Conservation (phyloP, 164 flowering plant species). For the Hamamelis virginiana region DNA sequence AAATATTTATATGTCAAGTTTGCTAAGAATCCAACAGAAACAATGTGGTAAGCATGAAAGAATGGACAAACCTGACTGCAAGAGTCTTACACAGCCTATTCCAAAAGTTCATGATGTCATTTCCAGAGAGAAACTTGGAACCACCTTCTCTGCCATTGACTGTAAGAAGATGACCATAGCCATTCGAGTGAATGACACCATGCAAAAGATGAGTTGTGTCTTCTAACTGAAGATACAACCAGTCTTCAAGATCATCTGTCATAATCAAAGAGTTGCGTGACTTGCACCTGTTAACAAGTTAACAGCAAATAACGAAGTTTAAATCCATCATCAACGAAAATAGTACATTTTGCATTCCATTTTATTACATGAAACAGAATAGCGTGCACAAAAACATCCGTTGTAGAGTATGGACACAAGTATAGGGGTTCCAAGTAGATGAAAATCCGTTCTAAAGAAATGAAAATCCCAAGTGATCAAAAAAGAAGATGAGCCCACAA, state of each 20-base stretch:
- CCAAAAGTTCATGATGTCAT: conserved; percentile 39
- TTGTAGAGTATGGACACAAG: too few species aligned
- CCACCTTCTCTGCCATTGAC: conserved; percentile 43
- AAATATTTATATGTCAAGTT: background rate
- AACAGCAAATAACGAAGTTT: too few species aligned
- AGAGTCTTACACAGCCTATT: conserved; percentile 28
- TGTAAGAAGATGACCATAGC: conserved; percentile 34
- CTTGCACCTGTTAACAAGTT: conserved; percentile 21
- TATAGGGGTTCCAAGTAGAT: too few species aligned
- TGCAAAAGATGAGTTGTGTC: conserved; percentile 36
- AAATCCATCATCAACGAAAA: too few species aligned
- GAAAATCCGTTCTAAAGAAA: too few species aligned
- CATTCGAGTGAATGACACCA: conserved; percentile 42
- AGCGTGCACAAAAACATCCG: background rate
- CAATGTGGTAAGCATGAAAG: background rate
- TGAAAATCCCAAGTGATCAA: too few species aligned
- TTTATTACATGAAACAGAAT: background rate
- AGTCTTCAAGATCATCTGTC: conserved; percentile 25
- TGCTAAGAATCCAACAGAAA: background rate
- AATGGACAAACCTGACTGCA: conserved; percentile 23
- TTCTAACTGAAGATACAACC: conserved; percentile 29
- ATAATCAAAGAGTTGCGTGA: conserved; percentile 19
- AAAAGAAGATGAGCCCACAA: too few species aligned
- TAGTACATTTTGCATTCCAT: too few species aligned
- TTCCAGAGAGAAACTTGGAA: conserved; percentile 27